phyloP scores from a whole-genome alignment of 805 yeast species.

The Saccharomyces eubayanus region DNA sequence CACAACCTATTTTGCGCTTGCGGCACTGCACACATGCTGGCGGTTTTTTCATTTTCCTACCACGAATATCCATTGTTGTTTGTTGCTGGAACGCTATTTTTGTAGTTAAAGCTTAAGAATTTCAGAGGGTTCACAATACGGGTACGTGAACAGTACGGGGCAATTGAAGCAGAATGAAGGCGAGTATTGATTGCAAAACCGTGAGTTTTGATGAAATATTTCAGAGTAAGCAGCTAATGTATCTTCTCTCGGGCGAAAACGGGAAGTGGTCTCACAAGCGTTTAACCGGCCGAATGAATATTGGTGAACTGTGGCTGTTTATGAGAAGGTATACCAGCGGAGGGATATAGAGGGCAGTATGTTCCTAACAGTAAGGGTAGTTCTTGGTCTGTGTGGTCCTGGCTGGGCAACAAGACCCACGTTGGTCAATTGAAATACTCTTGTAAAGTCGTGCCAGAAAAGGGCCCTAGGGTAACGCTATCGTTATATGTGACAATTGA shows the following conservation, averaged over 20 bases:
- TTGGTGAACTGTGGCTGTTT: background rate
- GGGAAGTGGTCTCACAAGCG: background rate
- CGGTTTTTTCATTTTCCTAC: constrained; percentile 18
- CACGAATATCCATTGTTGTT: constrained; percentile 13
- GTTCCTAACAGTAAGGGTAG: background rate
- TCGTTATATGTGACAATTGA: background rate
- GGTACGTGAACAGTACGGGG: background rate
- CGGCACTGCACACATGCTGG: constrained; percentile 31
- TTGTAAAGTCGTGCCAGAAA: background rate
- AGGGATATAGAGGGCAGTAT: background rate
- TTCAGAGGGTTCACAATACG: constrained; percentile 6
- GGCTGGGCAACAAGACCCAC: background rate
- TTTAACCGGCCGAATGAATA: background rate
- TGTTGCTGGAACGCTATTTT: background rate
- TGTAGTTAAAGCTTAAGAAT: background rate
- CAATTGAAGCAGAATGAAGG: constrained; percentile 1
- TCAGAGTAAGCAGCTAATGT: background rate
- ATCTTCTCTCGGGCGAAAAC: background rate
- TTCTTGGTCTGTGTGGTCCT: background rate
- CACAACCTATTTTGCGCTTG: constrained; percentile 34
- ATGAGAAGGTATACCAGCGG: background rate
- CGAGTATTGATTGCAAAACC: background rate
- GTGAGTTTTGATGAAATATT: background rate
- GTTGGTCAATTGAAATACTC: background rate
- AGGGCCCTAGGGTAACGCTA: background rate